Base-by-base conservation (phyloP, 2,329 filamentous ascomycete species). In the Hypoxylon sp. region DNA sequence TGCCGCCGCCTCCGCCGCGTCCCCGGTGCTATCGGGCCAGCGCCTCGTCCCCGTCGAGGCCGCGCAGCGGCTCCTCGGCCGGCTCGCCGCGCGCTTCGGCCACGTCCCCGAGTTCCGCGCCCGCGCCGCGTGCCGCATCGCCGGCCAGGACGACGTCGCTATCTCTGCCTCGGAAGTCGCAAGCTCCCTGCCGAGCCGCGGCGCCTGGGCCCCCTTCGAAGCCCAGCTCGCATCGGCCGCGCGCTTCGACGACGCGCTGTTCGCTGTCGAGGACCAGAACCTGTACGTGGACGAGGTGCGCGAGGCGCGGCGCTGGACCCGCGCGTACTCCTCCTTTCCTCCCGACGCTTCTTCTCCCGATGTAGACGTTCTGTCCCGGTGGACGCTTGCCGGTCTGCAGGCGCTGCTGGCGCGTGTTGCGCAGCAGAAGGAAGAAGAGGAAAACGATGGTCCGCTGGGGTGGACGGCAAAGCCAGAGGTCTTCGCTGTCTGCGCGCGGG, bases 231-330 rank as follows among this genome's bases (percentile, higher is more conserved):
- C 69, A 2, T 61, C 70, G 7, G 81, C 83, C 3, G 72, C 85
- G 67, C 74, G 76, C 52, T 78, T 82, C 65, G 84, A 91, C 69
- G 84, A 87, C 61, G 81, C 87, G 3, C 83, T 99, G 0, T 99
- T 99, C 71, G 88, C 84, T 0, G 83, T 92, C 53, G 95, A 99
- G 75, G 93, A 96, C 72, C 92, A 96, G 72, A 99, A 99, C 71
- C 81, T 97, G n/a, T 98, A 91, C 73, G 79, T 94, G 46, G 94
- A 98, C 72, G 88, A 92, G 65, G 84, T 91, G 4, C 81, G 87
- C 43, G 93, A 97, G 72, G 80, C 87, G 3, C 76, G 81, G 15
- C 72, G 86, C n/a, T 97, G 92, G 92, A 75, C 81, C 0, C 73
- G 72, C 13, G 77, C 84, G 2, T 75, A 90, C 42, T 23, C 53